Base-by-base conservation (phyloP, 805 yeast species). In the Yarrowia porcina region DNA sequence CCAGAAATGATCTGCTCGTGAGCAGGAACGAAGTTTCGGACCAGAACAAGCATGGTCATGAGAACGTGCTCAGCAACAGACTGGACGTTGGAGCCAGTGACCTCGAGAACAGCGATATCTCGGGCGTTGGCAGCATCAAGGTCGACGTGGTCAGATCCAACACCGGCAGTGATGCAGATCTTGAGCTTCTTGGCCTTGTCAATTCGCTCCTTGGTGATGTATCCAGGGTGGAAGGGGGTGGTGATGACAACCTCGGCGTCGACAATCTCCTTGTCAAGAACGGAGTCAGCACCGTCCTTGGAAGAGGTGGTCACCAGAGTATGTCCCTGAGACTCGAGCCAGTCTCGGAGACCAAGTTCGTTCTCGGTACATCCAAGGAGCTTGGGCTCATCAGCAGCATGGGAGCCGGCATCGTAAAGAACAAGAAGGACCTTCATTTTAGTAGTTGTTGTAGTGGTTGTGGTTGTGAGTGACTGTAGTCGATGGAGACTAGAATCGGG, bases 31-130 rank as follows among this genome's bases (percentile, higher is more conserved):
- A 41, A 41, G 45, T 41, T 41, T 41, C 45, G 28, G 45, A 41
- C 45, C 45, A 41, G 45, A 4, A 41, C 45, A 15, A 41, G 45
- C 45, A 41, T 41, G 45, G 45, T 41, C 45, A 41, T 41, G 45
- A 41, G 13, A 23, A 23, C 45, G 30, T 41, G 45, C 45, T 41
- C 45, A 23, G 45, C 45, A 18, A 41, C 45, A 21, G 45, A 41
- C 45, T 41, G 45, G n/a, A 41, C 45, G 45, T 41, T 41, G 28
- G 45, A 41, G 45, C 45, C 45, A 12, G 45, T 41, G 45, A 41
- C 45, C 30, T 41, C 45, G 18, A 41, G 45, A n/a, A 41, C 45
- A 10, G 45, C 45, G 9, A 41, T 41, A 10, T 41, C 45, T 41
- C 45, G 45, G 8, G 28, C 45, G 45, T 41, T 41, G 28, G 45